phyloP scores from a whole-genome alignment of 2,329 filamentous ascomycete species.

The Paraphaeosphaeria minitans region DNA sequence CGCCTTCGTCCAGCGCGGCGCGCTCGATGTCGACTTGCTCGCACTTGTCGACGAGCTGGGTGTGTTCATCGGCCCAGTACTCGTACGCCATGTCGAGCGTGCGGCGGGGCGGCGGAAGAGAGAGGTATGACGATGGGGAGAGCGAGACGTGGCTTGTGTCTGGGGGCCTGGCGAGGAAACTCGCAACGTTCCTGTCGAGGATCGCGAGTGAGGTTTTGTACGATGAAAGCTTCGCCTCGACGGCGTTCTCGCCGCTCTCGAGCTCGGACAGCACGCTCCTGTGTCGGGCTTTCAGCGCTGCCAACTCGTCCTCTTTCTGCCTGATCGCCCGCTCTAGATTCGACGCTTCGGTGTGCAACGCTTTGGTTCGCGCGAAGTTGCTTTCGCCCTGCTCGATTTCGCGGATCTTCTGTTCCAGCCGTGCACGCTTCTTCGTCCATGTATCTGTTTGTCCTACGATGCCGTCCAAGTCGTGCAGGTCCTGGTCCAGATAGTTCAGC shows the following conservation, averaged over 20 bases:
- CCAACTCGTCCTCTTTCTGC: slow-evolving; percentile 67
- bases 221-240: slow-evolving; percentile 73
- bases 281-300: slow-evolving; percentile 64
- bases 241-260: slow-evolving; percentile 65
- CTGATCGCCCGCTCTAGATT: slow-evolving; percentile 67
- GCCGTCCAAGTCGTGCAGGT: slow-evolving; percentile 61
- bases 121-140: slow-evolving; percentile 57
- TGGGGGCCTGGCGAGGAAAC: slow-evolving; percentile 64
- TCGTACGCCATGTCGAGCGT: slow-evolving; percentile 72
- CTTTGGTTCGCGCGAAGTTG: slow-evolving; percentile 61
- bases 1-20: slow-evolving; percentile 70
- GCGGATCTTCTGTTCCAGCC: slow-evolving; percentile 61
- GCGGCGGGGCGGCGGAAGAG: slow-evolving; percentile 66
- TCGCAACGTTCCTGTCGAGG: slow-evolving; percentile 66
- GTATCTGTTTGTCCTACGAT: slow-evolving; percentile 64
- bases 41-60: slow-evolving; percentile 60
- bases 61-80: slow-evolving; percentile 71
- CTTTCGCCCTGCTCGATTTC: slow-evolving; percentile 59
- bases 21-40: slow-evolving; percentile 65
- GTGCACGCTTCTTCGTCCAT: slow-evolving; percentile 62
- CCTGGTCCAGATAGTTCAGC: slow-evolving; percentile 62
- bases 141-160: slow-evolving; percentile 35
- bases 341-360: slow-evolving; percentile 57
- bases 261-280: slow-evolving; percentile 65
- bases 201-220: slow-evolving; percentile 71